Percentiles rank a stretch among this genome's conserved stretches.
Conservation (phyloP, 164 flowering plant species). For the Vitis riparia region DNA sequence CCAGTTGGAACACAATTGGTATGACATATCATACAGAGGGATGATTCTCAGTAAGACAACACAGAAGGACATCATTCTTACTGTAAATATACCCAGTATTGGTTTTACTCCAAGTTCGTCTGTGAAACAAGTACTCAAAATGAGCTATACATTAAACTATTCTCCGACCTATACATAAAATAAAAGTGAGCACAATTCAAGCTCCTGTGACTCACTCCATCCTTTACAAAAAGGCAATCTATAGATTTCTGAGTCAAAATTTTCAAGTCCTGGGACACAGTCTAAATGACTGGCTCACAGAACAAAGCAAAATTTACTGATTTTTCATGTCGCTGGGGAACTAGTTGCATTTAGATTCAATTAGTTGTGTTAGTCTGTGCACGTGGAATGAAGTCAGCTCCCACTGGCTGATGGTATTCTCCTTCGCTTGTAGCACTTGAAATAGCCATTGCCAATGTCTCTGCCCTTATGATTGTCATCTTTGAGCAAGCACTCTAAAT, state of each 20-base stretch:
- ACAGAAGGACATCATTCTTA: not conserved
- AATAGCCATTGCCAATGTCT: not conserved
- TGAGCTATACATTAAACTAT: not conserved
- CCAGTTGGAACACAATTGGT: not conserved
- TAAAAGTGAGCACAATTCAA: not conserved
- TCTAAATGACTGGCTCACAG: not conserved
- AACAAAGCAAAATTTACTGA: not conserved
- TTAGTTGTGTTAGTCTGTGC: not conserved
- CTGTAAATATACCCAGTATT: not conserved
- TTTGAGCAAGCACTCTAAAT: slow-evolving; percentile 3
- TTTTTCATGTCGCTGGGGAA: not conserved
- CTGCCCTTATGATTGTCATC: not conserved
- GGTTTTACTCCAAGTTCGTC: not conserved
- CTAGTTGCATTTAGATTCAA: not conserved
- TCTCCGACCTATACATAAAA: not conserved
- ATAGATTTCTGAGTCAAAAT: not conserved
- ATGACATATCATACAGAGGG: not conserved
- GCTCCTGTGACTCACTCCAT: not conserved
- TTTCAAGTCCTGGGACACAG: not conserved
- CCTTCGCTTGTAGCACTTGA: slow-evolving; percentile 20
- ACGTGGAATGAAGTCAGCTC: not conserved
- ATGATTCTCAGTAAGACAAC: no score
- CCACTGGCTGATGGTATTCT: not conserved
- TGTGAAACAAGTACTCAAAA: not conserved
- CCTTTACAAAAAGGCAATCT: slow-evolving; percentile 4